Percentiles rank a stretch among this genome's conserved stretches.
Evolutionary conservation across 108 stramenopile genomes (phyloP).

Genomic region (Skeletonema potamos): DNA sequence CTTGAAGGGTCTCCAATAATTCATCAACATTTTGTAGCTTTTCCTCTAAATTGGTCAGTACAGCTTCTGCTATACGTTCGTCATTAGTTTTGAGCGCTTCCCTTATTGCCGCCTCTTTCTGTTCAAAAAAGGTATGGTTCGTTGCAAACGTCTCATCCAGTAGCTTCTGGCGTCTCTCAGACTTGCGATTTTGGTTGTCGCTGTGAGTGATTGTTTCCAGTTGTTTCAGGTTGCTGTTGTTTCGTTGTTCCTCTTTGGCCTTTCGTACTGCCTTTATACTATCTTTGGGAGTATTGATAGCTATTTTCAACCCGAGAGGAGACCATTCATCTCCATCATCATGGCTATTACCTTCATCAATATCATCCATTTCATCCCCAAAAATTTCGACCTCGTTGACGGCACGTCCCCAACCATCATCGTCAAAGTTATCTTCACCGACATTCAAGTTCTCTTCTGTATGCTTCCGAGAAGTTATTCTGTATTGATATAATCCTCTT

Average conservation of each 20-base stretch:
- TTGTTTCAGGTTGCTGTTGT: neutral
- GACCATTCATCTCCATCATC: constrained; percentile 35
- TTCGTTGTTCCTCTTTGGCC: neutral
- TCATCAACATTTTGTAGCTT: constrained; percentile 51
- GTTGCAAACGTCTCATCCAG: neutral
- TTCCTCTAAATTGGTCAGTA: constrained; percentile 38
- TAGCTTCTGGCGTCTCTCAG: neutral
- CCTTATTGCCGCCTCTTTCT: constrained; percentile 18
- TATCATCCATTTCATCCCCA: constrained; percentile 14
- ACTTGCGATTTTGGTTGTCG: constrained; percentile 27
- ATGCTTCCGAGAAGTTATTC: neutral
- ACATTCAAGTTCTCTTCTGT: neutral
- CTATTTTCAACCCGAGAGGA: constrained; percentile 32
- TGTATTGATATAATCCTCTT: constrained; percentile 10
- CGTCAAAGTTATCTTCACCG: constrained; percentile 15
- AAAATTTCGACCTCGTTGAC: constrained; percentile 32
- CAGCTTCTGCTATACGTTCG: constrained; percentile 42
- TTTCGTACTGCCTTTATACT: neutral
- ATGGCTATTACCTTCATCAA: constrained; percentile 8
- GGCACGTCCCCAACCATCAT: constrained; percentile 27
- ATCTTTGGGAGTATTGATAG: constrained; percentile 9
- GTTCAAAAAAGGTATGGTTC: neutral
- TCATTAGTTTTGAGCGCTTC: constrained; percentile 39
- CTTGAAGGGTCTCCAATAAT: constrained; percentile 49
- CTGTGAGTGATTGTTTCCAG: constrained; percentile 28